phyloP scores from a whole-genome alignment of 2,329 filamentous ascomycete species.

The Scolecobasidium constrictum region DNA sequence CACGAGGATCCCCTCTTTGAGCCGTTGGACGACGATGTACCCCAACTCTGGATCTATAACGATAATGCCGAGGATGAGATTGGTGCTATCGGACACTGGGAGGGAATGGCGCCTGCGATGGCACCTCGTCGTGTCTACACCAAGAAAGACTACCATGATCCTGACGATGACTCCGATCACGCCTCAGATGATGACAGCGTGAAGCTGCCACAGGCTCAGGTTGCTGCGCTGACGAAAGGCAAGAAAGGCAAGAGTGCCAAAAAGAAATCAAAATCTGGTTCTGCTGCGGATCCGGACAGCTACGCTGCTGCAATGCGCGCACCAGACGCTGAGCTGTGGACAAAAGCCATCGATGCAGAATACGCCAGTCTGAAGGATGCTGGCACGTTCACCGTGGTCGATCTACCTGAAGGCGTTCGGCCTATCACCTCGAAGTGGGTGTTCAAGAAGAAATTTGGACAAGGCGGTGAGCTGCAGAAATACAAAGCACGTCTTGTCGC shows the following conservation, averaged over 20 bases:
- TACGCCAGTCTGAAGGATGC: constrained; percentile 13
- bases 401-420: constrained; percentile 4
- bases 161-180: no score
- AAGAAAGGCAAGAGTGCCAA: no score
- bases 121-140: no score
- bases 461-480: constrained; percentile 13
- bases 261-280: no score
- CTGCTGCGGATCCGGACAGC: background rate
- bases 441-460: constrained; percentile 16
- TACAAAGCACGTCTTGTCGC: constrained; percentile 20
- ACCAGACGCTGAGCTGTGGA: background rate
- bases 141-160: no score
- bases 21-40: background rate
- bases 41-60: constrained; percentile 1
- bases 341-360: constrained; percentile 5
- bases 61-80: background rate
- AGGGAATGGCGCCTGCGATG: no score
- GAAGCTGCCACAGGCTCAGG: no score
- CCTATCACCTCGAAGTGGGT: constrained; percentile 15
- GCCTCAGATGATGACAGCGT: no score
- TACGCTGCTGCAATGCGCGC: background rate
- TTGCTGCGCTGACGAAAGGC: no score
- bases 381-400: constrained; percentile 12
- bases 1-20: no score
- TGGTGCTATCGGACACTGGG: no score